A percentile compares a stretch with the other conserved stretches of the same genome.
These are phyloP conservation scores for Phoenix dactylifera DNA, from an alignment of 176 grass and related monocot genomes.

Conservation along the genomic window DNA sequence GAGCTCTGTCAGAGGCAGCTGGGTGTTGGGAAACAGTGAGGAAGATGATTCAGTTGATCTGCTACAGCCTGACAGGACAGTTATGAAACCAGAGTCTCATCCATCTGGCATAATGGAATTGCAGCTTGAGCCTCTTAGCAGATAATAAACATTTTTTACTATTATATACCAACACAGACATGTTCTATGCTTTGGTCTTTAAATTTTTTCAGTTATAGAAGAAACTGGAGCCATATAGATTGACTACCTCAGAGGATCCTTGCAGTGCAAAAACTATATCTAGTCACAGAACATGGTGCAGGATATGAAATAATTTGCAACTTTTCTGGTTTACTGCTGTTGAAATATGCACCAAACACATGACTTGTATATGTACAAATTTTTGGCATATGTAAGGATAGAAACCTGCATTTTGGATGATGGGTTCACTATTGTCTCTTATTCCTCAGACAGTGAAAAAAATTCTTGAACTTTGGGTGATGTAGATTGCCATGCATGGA, in stretches of 20 bases:
- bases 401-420: too few species aligned
- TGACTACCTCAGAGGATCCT: slow-evolving; percentile 3
- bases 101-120: slow-evolving; percentile 45
- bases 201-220: slow-evolving; percentile 5
- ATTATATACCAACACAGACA: slow-evolving; percentile 14
- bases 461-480: too few species aligned
- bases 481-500: too few species aligned
- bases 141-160: slow-evolving; percentile 26
- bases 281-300: background rate
- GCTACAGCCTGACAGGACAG: slow-evolving; percentile 28
- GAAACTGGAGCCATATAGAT: slow-evolving; percentile 10
- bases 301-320: slow-evolving; percentile 5
- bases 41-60: slow-evolving; percentile 74
- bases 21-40: slow-evolving; percentile 43
- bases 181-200: slow-evolving; percentile 9
- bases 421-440: too few species aligned
- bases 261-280: slow-evolving; percentile 7
- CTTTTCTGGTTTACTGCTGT: too few species aligned
- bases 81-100: slow-evolving; percentile 37
- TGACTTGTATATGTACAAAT: too few species aligned
- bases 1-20: slow-evolving; percentile 33
- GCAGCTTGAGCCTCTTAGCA: slow-evolving; percentile 62
- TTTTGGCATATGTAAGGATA: too few species aligned
- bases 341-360: too few species aligned
- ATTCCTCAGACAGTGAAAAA: too few species aligned